Evolutionary conservation across 2,329 filamentous ascomycete genomes (phyloP).

Genomic region (Magnaporthiopsis rhizophila): DNA sequence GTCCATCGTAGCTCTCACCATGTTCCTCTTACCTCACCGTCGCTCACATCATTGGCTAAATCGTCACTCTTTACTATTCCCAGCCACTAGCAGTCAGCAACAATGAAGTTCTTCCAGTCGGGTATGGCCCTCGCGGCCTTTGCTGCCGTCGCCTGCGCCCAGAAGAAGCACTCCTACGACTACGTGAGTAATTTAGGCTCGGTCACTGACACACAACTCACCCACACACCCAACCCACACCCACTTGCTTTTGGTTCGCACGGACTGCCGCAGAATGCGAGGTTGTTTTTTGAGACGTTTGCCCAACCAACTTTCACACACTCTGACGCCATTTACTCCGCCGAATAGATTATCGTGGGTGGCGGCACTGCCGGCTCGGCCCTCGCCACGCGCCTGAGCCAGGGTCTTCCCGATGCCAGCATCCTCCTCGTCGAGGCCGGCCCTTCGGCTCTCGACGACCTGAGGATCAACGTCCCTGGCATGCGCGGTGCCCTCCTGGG

Average conservation of each 20-base stretch:
- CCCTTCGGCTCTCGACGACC: conserved; percentile 15
- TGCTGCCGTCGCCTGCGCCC: background rate
- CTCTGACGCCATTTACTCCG: background rate
- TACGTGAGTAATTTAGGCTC: background rate
- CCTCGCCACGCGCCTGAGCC: conserved; percentile 18
- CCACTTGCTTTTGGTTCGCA: no score
- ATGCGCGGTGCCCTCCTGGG: conserved; percentile 19
- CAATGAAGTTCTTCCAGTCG: conserved; percentile 1
- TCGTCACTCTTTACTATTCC: conserved; percentile 4
- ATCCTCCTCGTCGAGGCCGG: conserved; percentile 26
- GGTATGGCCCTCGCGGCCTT: conserved; percentile 2
- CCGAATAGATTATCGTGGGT: conserved; percentile 15
- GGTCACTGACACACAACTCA: no score
- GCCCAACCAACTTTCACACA: no score
- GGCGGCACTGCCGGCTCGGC: conserved; percentile 20
- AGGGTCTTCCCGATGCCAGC: conserved; percentile 14
- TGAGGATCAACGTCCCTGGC: conserved; percentile 21
- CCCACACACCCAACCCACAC: no score
- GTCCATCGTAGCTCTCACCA: background rate
- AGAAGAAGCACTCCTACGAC: background rate
- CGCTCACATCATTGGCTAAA: background rate
- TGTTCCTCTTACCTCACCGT: background rate
- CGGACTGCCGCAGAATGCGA: no score
- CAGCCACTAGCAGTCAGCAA: background rate
- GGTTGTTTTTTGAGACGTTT: no score